Conservation (phyloP, 257 asterid genomes). For the Forsythia viridissima region DNA sequence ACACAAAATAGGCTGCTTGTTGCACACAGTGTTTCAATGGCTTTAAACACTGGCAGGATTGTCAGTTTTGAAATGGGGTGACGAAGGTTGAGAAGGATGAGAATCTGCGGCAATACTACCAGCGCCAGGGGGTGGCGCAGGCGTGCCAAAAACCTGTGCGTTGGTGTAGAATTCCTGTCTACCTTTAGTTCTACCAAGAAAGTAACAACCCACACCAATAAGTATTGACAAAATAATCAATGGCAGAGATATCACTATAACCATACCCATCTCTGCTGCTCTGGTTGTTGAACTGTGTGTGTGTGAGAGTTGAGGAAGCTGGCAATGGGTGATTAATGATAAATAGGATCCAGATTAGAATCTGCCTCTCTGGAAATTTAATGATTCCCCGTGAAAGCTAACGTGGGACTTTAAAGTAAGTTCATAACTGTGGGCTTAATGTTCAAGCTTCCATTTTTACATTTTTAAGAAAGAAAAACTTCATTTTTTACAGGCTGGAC, state of each 20-base stretch:
- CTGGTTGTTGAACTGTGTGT: neutral
- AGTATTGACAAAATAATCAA: conserved; percentile 63
- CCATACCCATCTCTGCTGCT: conserved; percentile 74
- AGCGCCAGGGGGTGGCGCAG: conserved; percentile 67
- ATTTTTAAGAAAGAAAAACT: neutral
- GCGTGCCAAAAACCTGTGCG: conserved; percentile 71
- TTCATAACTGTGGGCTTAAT: conserved; percentile 10
- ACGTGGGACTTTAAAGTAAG: conserved; percentile 5
- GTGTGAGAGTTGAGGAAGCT: neutral
- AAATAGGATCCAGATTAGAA: conserved; percentile 2
- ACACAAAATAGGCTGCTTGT: neutral
- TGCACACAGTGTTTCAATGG: neutral
- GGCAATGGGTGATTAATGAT: neutral
- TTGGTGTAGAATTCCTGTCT: conserved; percentile 58
- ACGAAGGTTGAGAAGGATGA: conserved; percentile 3
- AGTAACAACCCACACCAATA: conserved; percentile 76
- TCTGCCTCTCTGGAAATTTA: conserved; percentile 14
- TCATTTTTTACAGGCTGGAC: neutral
- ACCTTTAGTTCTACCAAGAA: conserved; percentile 78
- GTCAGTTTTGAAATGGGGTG: conserved; percentile 20
- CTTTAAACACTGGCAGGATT: neutral
- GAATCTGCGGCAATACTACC: neutral
- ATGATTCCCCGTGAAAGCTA: neutral
- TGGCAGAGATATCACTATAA: conserved; percentile 74
- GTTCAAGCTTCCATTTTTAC: conserved; percentile 24